Percentiles rank a stretch among this genome's conserved stretches.
Evolutionary conservation across 1,284 basidiomycete genomes (phyloP).

Genomic region (Microstroma glucosiphilum): DNA sequence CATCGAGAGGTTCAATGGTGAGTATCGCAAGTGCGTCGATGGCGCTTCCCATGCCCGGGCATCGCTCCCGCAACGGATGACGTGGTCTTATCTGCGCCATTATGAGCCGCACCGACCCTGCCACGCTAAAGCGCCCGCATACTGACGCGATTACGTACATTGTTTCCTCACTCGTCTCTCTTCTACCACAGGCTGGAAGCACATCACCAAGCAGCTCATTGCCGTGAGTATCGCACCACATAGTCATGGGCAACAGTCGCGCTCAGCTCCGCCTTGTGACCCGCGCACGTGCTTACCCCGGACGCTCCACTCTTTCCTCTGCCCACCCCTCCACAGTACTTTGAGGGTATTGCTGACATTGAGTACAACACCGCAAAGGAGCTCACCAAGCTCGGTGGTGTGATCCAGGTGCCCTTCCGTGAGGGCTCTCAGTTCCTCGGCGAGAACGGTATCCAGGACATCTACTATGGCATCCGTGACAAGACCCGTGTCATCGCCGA

Average conservation of each 20-base stretch:
- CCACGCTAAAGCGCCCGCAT: not conserved
- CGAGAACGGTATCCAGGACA: slow-evolving; percentile 61
- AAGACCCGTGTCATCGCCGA: slow-evolving; percentile 91
- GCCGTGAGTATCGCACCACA: slow-evolving; percentile 20
- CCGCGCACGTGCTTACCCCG: no score
- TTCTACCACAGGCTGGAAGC: slow-evolving; percentile 77
- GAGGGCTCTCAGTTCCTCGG: slow-evolving; percentile 64
- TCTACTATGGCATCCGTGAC: slow-evolving; percentile 83
- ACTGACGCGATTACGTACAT: not conserved
- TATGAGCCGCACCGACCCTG: not conserved
- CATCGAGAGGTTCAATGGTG: slow-evolving; percentile 67
- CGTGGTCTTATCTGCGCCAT: no score
- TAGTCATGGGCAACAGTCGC: no score
- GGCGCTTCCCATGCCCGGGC: no score
- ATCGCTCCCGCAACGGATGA: no score
- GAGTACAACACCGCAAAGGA: slow-evolving; percentile 84
- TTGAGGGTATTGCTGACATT: slow-evolving; percentile 58
- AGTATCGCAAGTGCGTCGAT: slow-evolving; percentile 14
- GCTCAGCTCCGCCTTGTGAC: no score
- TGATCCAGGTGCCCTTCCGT: slow-evolving; percentile 94
- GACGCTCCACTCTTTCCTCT: no score
- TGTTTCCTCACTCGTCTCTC: not conserved
- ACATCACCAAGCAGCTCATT: slow-evolving; percentile 62
- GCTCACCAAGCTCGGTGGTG: slow-evolving; percentile 88
- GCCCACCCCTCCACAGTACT: slow-evolving; percentile 40